phyloP scores from a whole-genome alignment of 495 filamentous ascomycete species.

The Penicillium coprophilum region DNA sequence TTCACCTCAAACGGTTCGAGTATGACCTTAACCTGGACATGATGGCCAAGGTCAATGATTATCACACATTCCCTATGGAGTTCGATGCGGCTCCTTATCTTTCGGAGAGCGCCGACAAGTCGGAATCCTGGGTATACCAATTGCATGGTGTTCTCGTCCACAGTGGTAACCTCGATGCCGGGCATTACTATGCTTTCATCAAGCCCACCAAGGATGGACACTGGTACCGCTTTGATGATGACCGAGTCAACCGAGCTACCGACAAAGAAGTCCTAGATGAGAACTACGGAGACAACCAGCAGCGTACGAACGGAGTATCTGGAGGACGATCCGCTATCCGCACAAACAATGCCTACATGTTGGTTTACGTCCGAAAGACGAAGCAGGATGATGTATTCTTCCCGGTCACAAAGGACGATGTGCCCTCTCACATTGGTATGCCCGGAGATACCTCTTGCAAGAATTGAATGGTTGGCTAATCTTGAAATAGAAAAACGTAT shows the following conservation, averaged over 20 bases:
- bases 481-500: slow-evolving; percentile 58
- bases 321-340: slow-evolving; percentile 64
- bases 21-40: slow-evolving; percentile 94
- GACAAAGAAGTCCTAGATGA: slow-evolving; percentile 91
- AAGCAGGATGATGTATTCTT: slow-evolving; percentile 76
- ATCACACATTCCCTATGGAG: slow-evolving; percentile 92
- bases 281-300: slow-evolving; percentile 92
- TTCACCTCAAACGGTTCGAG: slow-evolving; percentile 97
- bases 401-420: slow-evolving; percentile 69
- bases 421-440: slow-evolving; percentile 79
- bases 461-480: slow-evolving; percentile 2
- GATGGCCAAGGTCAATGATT: slow-evolving; percentile 99
- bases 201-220: slow-evolving; percentile 88
- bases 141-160: slow-evolving; percentile 95
- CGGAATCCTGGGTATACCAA: slow-evolving; percentile 86
- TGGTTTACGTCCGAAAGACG: slow-evolving; percentile 93
- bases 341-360: slow-evolving; percentile 87
- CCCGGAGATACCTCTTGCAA: background rate
- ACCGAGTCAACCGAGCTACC: slow-evolving; percentile 89
- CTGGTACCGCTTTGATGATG: slow-evolving; percentile 98
- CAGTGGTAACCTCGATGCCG: slow-evolving; percentile 92
- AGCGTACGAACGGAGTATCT: slow-evolving; percentile 55
- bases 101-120: slow-evolving; percentile 79
- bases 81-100: slow-evolving; percentile 91
- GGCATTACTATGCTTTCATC: slow-evolving; percentile 98